These are phyloP conservation scores for Geranomyces variabilis DNA, from an alignment of 192 early-diverging fungal genomes.

Conservation along the genomic window DNA sequence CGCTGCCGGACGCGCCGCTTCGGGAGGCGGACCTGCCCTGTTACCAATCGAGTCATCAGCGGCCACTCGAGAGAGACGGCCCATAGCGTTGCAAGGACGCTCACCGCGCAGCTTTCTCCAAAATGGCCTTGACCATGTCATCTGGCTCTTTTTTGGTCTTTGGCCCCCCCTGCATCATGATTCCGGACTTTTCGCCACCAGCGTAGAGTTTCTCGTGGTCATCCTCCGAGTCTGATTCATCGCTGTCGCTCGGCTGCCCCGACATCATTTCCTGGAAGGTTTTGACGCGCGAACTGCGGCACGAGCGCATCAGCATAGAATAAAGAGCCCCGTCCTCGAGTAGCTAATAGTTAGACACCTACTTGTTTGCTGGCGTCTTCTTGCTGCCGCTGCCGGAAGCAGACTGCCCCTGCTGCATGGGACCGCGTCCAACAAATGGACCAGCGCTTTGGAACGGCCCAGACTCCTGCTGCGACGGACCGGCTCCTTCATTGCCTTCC, in stretches of 20 bases:
- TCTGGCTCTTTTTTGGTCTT: conserved; percentile 45
- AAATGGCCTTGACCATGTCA: conserved; percentile 73
- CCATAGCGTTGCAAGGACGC: no score
- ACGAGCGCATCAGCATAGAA: neutral
- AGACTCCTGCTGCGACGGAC: neutral
- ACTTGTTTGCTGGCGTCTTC: neutral
- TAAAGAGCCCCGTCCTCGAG: neutral
- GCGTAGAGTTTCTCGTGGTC: conserved; percentile 70
- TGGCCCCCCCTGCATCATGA: conserved; percentile 51
- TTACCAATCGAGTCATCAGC: no score
- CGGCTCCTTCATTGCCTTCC: neutral
- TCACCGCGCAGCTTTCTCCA: conserved; percentile 75
- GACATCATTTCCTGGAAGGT: conserved; percentile 34
- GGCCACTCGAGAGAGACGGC: no score
- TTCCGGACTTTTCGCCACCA: conserved; percentile 88
- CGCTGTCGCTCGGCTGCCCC: conserved; percentile 21
- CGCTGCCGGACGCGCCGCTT: conserved; percentile 25
- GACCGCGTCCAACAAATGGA: conserved; percentile 1
- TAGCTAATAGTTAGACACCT: neutral
- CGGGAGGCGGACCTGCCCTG: conserved; percentile 38
- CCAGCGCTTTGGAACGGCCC: conserved; percentile 22
- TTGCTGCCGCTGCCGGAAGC: neutral
- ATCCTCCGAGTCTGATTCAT: conserved; percentile 29
- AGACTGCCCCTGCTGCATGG: neutral
- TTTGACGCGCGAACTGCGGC: conserved; percentile 27